These are phyloP conservation scores for Conidiobolus incongruus DNA, from an alignment of 371 early-diverging fungal species.

Conservation along the genomic window DNA sequence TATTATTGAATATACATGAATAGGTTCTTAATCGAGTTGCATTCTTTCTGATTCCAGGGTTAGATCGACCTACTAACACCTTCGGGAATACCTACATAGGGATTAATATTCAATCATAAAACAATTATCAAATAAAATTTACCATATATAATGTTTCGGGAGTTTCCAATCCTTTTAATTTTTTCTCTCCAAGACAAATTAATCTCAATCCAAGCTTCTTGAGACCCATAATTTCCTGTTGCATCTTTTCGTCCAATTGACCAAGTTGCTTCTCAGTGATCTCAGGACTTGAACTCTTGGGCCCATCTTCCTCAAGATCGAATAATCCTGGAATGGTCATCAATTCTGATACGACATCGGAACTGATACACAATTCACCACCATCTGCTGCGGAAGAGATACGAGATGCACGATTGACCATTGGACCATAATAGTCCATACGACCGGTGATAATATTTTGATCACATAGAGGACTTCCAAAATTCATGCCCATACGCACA, in stretches of 20 bases:
- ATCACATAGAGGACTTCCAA: conserved; percentile 77
- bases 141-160: conserved; percentile 60
- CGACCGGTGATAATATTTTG: conserved; percentile 71
- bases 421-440: conserved; percentile 94
- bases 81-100: conserved; percentile 2
- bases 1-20: too few species aligned
- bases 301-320: conserved; percentile 4
- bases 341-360: conserved; percentile 26
- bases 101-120: neutral
- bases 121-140: conserved; percentile 11
- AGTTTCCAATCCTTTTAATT: conserved; percentile 73
- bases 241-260: conserved; percentile 7
- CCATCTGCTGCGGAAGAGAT: conserved; percentile 75
- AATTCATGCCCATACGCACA: conserved; percentile 90
- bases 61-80: neutral
- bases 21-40: too few species aligned
- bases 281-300: too few species aligned
- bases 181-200: conserved; percentile 53
- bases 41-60: too few species aligned
- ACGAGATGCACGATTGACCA: conserved; percentile 77
- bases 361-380: conserved; percentile 62
- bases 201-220: conserved; percentile 43
- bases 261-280: too few species aligned
- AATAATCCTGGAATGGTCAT: conserved; percentile 16
- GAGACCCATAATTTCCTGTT: conserved; percentile 15